Conservation (phyloP, 179 eudicot species). For the Spinacia oleracea region DNA sequence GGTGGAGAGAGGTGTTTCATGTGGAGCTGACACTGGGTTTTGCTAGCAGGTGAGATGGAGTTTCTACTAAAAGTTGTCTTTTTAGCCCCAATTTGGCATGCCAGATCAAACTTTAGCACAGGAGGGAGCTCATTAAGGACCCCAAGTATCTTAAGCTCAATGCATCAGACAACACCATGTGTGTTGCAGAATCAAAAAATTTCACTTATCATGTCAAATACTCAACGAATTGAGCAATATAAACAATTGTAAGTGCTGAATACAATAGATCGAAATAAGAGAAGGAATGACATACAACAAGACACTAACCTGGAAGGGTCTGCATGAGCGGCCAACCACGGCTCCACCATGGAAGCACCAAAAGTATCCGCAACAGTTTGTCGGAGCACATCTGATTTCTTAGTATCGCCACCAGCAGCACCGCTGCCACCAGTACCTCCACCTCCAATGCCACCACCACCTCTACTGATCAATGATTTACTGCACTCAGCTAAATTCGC, state of each 20-base stretch:
- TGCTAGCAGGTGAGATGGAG: no score
- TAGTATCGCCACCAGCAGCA: constrained; percentile 40
- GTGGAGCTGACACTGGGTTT: no score
- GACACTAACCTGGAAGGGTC: constrained; percentile 81
- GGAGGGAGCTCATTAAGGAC: neutral
- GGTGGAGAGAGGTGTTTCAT: no score
- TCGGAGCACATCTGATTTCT: constrained; percentile 59
- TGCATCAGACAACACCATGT: neutral
- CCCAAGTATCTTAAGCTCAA: neutral
- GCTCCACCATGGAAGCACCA: constrained; percentile 94
- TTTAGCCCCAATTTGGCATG: neutral
- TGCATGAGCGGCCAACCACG: constrained; percentile 98
- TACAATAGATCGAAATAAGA: neutral
- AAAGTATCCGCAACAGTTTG: constrained; percentile 77
- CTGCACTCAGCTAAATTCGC: constrained; percentile 92
- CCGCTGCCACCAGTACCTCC: constrained; percentile 33
- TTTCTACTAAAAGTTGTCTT: no score
- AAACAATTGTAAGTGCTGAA: neutral
- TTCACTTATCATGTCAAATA: no score
- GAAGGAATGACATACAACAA: neutral
- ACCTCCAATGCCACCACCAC: constrained; percentile 39
- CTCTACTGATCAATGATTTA: constrained; percentile 51
- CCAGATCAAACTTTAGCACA: neutral
- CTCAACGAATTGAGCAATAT: neutral
- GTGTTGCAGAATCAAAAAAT: neutral